Percentiles rank a stretch among this genome's conserved stretches.
phyloP scores from a whole-genome alignment of 371 early-diverging fungal species.

The Circinella minor region DNA sequence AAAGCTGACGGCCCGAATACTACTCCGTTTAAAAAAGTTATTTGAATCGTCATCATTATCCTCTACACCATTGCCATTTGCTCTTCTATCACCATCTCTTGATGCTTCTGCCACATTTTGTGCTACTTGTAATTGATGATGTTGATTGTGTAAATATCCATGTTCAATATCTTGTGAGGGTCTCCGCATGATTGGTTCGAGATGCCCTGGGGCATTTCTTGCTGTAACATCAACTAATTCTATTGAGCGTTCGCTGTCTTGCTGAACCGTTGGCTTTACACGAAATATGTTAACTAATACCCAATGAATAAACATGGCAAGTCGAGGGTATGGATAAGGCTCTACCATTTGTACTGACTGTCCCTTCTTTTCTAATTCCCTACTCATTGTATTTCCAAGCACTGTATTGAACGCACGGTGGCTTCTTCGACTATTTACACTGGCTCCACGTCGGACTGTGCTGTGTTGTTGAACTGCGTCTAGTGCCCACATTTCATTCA shows the following conservation, averaged over 20 bases:
- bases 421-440: neutral
- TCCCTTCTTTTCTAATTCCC: neutral
- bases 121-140: neutral
- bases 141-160: neutral
- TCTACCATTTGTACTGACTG: conserved; percentile 13
- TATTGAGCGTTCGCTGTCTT: neutral
- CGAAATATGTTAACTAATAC: conserved; percentile 20
- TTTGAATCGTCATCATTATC: neutral
- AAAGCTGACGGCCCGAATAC: neutral
- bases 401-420: neutral
- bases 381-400: neutral
- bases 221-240: neutral
- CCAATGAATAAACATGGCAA: conserved; percentile 35
- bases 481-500: conserved; percentile 2
- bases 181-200: neutral
- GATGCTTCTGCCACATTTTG: neutral
- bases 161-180: neutral
- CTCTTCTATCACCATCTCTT: neutral
- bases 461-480: neutral
- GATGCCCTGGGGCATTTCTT: neutral
- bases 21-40: neutral
- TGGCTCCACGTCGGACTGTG: too few species aligned
- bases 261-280: conserved; percentile 2
- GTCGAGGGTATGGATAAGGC: conserved; percentile 19
- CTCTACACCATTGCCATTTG: neutral